Conservation (phyloP, 352 stramenopile genomes). For the Globisporangium spinosum region DNA sequence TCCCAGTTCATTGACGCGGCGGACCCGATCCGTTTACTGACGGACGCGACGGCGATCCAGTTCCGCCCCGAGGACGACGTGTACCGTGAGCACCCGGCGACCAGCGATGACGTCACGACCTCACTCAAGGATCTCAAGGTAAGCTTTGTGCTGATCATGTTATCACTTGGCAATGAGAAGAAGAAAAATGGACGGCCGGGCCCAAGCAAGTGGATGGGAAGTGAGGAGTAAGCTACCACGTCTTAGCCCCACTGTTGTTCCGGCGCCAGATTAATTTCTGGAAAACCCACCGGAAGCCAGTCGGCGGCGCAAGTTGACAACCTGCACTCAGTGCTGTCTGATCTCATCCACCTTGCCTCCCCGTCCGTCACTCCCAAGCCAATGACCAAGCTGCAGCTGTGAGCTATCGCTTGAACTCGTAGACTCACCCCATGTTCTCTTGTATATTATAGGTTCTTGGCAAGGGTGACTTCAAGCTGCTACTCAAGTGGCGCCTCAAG, state of each 20-base stretch:
- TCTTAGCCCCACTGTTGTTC: constrained; percentile 88
- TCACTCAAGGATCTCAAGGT: constrained; percentile 93
- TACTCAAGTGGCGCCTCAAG: constrained; percentile 96
- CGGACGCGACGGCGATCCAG: constrained; percentile 91
- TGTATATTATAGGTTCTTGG: constrained; percentile 86
- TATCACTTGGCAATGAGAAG: background rate
- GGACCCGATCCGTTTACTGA: constrained; percentile 95
- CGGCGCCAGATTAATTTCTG: constrained; percentile 85
- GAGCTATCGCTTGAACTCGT: background rate
- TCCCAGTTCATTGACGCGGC: constrained; percentile 84
- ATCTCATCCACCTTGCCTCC: constrained; percentile 29
- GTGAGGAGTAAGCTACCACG: constrained; percentile 80
- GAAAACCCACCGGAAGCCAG: constrained; percentile 89
- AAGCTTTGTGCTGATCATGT: constrained; percentile 9
- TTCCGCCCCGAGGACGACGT: constrained; percentile 85
- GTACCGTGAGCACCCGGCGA: constrained; percentile 77
- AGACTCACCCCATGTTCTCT: background rate
- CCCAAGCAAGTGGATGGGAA: constrained; percentile 22
- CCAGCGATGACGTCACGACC: constrained; percentile 72
- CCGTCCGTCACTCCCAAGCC: background rate
- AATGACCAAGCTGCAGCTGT: background rate
- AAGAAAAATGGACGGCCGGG: background rate
- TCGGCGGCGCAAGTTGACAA: constrained; percentile 56
- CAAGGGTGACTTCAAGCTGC: constrained; percentile 96
- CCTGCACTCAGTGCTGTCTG: constrained; percentile 70